A percentile compares a stretch with the other conserved stretches of the same genome.
Conservation (phyloP, 1,139 yeast species). For the Debaryomycetaceae sp. region DNA sequence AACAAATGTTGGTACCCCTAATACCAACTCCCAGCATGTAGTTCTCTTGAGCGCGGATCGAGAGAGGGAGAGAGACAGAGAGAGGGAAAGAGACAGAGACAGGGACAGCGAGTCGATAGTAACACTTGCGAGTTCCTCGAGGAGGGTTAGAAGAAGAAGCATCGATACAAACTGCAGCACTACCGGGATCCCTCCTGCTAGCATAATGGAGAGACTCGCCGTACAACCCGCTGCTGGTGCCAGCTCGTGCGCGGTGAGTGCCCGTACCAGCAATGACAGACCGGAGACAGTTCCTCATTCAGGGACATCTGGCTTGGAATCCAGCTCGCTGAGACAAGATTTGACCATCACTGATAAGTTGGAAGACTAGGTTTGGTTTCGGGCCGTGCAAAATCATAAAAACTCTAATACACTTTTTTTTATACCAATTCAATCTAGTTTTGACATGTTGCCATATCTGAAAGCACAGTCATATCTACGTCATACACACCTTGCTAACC, state of each 20-base stretch:
- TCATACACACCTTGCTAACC: neutral
- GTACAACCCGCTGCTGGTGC: slow-evolving; percentile 31
- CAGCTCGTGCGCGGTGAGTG: slow-evolving; percentile 27
- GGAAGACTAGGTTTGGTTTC: neutral
- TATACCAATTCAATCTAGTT: too few species aligned
- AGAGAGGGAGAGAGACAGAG: slow-evolving; percentile 6
- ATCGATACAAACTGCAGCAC: slow-evolving; percentile 59
- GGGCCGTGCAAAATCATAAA: neutral
- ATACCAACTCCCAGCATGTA: slow-evolving; percentile 4
- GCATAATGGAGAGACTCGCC: slow-evolving; percentile 52
- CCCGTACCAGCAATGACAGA: slow-evolving; percentile 17
- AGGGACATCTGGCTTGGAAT: neutral
- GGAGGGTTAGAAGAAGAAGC: slow-evolving; percentile 49
- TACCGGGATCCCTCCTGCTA: slow-evolving; percentile 63
- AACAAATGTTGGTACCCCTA: slow-evolving; percentile 8
- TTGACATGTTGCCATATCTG: too few species aligned
- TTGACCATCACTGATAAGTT: neutral
- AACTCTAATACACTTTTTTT: too few species aligned
- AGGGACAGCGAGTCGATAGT: slow-evolving; percentile 53
- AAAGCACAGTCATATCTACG: too few species aligned
- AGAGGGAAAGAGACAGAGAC: slow-evolving; percentile 16
- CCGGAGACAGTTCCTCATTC: slow-evolving; percentile 8
- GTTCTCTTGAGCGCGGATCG: slow-evolving; percentile 4
- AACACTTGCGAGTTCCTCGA: slow-evolving; percentile 51
- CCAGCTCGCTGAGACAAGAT: neutral